Conservation (phyloP, 2,329 filamentous ascomycete species). For the Pyricularia grisea region DNA sequence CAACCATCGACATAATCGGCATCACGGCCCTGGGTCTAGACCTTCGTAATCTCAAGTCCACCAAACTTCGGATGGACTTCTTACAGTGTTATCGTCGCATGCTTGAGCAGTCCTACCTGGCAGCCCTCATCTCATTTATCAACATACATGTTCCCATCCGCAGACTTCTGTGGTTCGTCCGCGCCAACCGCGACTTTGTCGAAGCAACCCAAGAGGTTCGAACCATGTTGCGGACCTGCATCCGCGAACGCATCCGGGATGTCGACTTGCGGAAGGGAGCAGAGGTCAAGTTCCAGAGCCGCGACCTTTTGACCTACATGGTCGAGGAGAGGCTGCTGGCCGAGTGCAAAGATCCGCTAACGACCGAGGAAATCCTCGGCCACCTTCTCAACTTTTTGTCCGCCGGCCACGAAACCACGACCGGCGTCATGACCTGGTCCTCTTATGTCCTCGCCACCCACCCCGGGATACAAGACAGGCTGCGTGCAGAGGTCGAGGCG, state of each 20-base stretch:
- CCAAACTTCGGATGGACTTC: constrained; percentile 14
- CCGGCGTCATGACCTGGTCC: constrained; percentile 22
- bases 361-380: constrained; percentile 14
- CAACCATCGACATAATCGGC: constrained; percentile 24
- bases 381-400: constrained; percentile 16
- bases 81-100: constrained; percentile 20
- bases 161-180: constrained; percentile 6
- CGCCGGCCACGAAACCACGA: constrained; percentile 24
- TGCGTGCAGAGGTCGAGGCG: constrained; percentile 26
- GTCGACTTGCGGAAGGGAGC: constrained; percentile 19
- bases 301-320: constrained; percentile 18
- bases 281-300: constrained; percentile 13
- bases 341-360: constrained; percentile 8
- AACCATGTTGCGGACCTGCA: constrained; percentile 22
- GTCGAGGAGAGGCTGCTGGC: constrained; percentile 14
- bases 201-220: constrained; percentile 21
- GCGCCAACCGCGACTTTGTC: constrained; percentile 27
- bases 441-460: constrained; percentile 20
- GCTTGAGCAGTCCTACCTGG: constrained; percentile 18
- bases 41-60: constrained; percentile 16
- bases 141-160: constrained; percentile 23
- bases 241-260: constrained; percentile 18
- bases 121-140: constrained; percentile 20
- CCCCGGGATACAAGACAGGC: constrained; percentile 19
- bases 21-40: constrained; percentile 23